phyloP scores from a whole-genome alignment of 768 basidiomycete species.

The Leccinum truebloodii region DNA sequence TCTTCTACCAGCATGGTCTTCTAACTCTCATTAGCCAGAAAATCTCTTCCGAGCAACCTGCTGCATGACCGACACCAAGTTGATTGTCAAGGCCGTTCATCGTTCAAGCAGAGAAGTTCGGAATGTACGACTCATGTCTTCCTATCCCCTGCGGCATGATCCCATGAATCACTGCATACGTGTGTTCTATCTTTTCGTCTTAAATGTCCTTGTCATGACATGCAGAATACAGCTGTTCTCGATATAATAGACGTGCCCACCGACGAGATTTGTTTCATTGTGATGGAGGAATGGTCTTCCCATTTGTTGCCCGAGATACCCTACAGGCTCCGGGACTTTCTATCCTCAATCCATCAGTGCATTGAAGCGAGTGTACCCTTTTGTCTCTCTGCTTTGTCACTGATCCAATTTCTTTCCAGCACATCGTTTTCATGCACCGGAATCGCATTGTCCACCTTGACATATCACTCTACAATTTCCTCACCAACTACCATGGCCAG shows the following conservation, averaged over 20 bases:
- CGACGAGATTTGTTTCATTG: conserved; percentile 62
- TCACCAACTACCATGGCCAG: conserved; percentile 62
- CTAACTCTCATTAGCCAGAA: conserved; percentile 51
- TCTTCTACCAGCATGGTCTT: conserved; percentile 1
- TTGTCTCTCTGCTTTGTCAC: background rate
- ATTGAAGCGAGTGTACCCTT: conserved; percentile 53
- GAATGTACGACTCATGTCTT: conserved; percentile 56
- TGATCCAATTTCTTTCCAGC: conserved; percentile 40
- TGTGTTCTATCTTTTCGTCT: conserved; percentile 38
- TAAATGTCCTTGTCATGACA: conserved; percentile 8
- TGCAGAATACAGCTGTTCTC: conserved; percentile 51
- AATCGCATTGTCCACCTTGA: conserved; percentile 70
- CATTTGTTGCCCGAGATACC: conserved; percentile 54
- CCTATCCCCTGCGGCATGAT: conserved; percentile 51
- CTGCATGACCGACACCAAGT: conserved; percentile 47
- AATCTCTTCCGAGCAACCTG: conserved; percentile 70
- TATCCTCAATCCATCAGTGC: conserved; percentile 61
- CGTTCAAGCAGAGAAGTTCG: conserved; percentile 61
- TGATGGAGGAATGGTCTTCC: conserved; percentile 82
- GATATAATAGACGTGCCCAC: conserved; percentile 56
- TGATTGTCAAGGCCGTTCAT: conserved; percentile 73
- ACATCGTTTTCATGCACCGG: conserved; percentile 68
- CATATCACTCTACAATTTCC: conserved; percentile 66
- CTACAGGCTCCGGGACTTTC: conserved; percentile 51
- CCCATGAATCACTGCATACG: conserved; percentile 80